Percentiles rank a stretch among this genome's conserved stretches.
Evolutionary conservation across 108 stramenopile genomes (phyloP).

Genomic region (Fistulifera pelliculosa): DNA sequence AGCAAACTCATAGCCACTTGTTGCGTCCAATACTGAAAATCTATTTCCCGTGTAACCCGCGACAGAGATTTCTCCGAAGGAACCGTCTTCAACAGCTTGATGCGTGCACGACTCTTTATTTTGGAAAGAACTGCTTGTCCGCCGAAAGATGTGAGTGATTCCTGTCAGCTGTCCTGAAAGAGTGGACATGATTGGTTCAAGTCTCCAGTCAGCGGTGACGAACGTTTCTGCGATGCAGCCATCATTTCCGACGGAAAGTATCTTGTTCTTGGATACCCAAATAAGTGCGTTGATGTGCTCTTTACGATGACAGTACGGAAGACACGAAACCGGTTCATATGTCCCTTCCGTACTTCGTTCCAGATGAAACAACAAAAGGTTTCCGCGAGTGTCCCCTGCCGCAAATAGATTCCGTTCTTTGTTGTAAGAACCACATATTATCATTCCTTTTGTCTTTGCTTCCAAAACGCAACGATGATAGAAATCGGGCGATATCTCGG

Average conservation of each 20-base stretch:
- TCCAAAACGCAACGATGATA: not conserved
- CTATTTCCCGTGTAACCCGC: slow-evolving; percentile 63
- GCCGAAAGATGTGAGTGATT: too few relatives aligned
- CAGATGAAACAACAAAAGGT: slow-evolving; percentile 40
- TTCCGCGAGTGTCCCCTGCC: slow-evolving; percentile 63
- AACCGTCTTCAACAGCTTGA: not conserved
- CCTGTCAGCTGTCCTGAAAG: slow-evolving; percentile 8
- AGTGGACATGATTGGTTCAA: slow-evolving; percentile 18
- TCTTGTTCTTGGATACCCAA: slow-evolving; percentile 10
- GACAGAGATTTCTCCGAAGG: slow-evolving; percentile 22
- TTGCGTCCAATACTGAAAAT: slow-evolving; percentile 42
- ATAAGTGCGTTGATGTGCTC: slow-evolving; percentile 40
- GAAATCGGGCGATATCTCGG: slow-evolving; percentile 6
- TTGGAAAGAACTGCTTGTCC: not conserved
- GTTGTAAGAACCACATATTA: slow-evolving; percentile 41
- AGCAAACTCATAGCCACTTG: slow-evolving; percentile 49
- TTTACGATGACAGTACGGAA: slow-evolving; percentile 42
- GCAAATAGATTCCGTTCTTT: slow-evolving; percentile 17
- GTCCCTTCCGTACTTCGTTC: slow-evolving; percentile 1
- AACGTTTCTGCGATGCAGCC: slow-evolving; percentile 43
- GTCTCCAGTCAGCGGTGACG: slow-evolving; percentile 8
- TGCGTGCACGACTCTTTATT: slow-evolving; percentile 17
- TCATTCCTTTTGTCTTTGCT: slow-evolving; percentile 38
- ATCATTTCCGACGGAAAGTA: slow-evolving; percentile 69
- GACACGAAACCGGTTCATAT: slow-evolving; percentile 4